A percentile compares a stretch with the other conserved stretches of the same genome.
phyloP scores from a whole-genome alignment of 139 green algal genomes.

The Micractinium sp. region DNA sequence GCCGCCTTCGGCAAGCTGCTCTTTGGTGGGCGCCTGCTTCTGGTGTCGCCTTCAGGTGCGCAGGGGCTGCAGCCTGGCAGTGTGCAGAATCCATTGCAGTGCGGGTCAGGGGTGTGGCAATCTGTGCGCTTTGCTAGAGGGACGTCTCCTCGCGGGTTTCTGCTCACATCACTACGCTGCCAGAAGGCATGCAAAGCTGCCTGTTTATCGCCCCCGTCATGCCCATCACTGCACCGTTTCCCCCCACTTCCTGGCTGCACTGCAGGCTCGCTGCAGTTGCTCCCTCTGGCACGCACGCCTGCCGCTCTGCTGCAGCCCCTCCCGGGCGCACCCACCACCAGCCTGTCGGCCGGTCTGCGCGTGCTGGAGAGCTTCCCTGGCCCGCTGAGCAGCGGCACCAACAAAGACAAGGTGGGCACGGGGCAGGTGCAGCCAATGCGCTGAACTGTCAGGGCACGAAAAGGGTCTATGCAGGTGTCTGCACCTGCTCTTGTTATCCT shows the following conservation, averaged over 20 bases:
- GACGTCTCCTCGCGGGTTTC: too few relatives aligned
- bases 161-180: too few relatives aligned
- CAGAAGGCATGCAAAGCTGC: too few relatives aligned
- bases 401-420: conserved; percentile 43
- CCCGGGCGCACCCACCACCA: background rate
- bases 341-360: background rate
- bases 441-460: background rate
- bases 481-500: background rate
- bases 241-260: background rate
- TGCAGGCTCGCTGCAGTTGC: conserved; percentile 20
- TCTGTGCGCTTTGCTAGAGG: background rate
- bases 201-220: background rate
- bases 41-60: conserved; percentile 9
- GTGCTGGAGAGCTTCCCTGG: conserved; percentile 45
- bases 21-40: conserved; percentile 36
- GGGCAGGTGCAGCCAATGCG: background rate
- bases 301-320: conserved; percentile 8
- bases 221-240: background rate
- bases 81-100: background rate
- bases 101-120: background rate
- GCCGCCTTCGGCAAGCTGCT: conserved; percentile 25
- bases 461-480: background rate
- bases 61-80: background rate
- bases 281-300: background rate
- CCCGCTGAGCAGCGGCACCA: conserved; percentile 28